Evolutionary conservation across 768 basidiomycete species (phyloP), one percentile per base, ranked within the genome.

Genomic region (Boletus sp.): DNA sequence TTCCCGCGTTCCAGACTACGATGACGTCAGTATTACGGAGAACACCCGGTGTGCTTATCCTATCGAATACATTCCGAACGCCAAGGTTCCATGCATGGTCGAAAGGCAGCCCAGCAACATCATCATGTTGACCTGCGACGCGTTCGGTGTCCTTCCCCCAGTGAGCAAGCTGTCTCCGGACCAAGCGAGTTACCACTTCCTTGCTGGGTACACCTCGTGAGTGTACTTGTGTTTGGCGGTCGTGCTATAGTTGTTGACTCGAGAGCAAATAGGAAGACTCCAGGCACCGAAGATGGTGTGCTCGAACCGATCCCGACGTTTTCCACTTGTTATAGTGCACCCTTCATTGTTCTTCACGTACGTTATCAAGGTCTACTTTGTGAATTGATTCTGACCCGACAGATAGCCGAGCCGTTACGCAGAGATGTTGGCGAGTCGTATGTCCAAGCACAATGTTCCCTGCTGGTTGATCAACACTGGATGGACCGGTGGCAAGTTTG

Each of bases 381-480:
- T 11, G 10, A 7, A 10, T 37, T 10, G 9, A 17, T 46, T 58
- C 57, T 68, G 36, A 49, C 42, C 48, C 14, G 32, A 37, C 4
- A 50, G n/a, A 36, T 63, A 88, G 86, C 94, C 94, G 45, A 84
- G 90, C 36, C 89, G 94, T 60, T 99, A 99, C 75, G 96, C 97
- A 41, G 82, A 89, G 74, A 99, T 99, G 97, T 81, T 99, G 64
- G 94, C 96, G 0, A 88, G 92, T 63, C 86, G 90, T 67, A 98
- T 99, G 95, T 76, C 86, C 55, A 83, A 86, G 74, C 80, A 90
- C 78, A 82, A 91, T 54, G 94, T 94, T 65, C 76, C 94, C 75
- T 97, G 95, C 80, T 99, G 94, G 93, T 82, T 98, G 70, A 90
- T 99, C 84, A 98, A 99, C 87, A 99, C 96, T 3, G 96, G 92